Evolutionary conservation across 2,329 filamentous ascomycete species (phyloP), one percentile per base, ranked within the genome.

Genomic region (Exserohilum turcica): DNA sequence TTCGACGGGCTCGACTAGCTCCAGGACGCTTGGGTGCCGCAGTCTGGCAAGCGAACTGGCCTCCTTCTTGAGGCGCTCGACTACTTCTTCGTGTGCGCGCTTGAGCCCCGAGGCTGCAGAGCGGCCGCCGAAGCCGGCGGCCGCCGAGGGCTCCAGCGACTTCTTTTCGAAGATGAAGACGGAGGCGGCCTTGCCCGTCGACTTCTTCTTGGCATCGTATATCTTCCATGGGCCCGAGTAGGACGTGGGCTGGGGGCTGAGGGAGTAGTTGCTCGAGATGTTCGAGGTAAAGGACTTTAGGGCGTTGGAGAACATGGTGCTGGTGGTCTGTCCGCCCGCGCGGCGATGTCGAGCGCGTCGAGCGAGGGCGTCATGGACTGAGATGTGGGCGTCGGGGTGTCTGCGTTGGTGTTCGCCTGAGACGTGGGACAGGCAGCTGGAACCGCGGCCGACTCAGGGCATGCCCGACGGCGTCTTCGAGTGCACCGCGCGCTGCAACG

Each of bases 201-300:
- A 91, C 78, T 97, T 97, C 79, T 95, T 95, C 80, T 96, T 97
- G 54, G 90, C 92, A 78, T 97, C 92, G 82, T 93, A 93, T 68
- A 99, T 94, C 79, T 92, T 96, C 94, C 94, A 99, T 53, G 92
- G 91, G 15, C 94, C 94, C 13, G 92, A 90, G 46, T 86, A 86
- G 45, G 91, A 89, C n/a, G 86, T 88, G 9, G 89, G 84, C 54
- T 85, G 86, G 21, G 87, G 82, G 18, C 91, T 88, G 61, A 97
- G 82, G 64, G 89, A 86, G 77, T 99, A 99, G 78, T 96, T 95
- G 71, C 89, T 87, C 54, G 87, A 87, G 78, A 99, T 97, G 77
- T 97, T 96, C 56, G 90, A 93, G 61, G 87, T 88, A 74, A 97
- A 93, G 60, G 93, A 95, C 78, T 97, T 97, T 73, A 97, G 84